Base-by-base conservation (phyloP, 2,329 filamentous ascomycete genomes). In the Aureobasidium sp. region DNA sequence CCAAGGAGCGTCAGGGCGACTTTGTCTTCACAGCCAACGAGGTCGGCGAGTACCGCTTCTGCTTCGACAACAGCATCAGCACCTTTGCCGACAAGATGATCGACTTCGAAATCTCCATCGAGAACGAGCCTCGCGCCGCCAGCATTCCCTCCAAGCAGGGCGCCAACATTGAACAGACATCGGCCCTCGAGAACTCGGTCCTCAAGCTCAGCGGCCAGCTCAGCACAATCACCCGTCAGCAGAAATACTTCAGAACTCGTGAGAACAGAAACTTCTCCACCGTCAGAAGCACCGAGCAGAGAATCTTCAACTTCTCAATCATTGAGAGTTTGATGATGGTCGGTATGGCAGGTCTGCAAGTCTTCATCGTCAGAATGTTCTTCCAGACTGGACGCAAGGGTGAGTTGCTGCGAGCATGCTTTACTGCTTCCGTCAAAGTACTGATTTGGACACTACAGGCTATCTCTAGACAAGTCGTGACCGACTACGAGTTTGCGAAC, bases 261-360 rank as follows among this genome's bases (percentile, higher is more conserved):
- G 94, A 99, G 82, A 99, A 99, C 83, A 85, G 94, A 65, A 99
- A 99, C 79, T 97, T 99, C 79, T 95, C 90, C 79, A 99, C 94
- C 10, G 94, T 99, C 70, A 84, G 90, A 75, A 97, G 92, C 79
- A 99, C 94, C 44, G 94, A 99, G 81, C 86, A 85, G 74, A 84
- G 94, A 66, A 99, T 99, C 71, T 91, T 97, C 80, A 97, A 97
- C 78, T 96, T 99, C 76, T 96, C 90, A 74, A 81, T 99, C 72
- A 88, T 97, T 69, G 94, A 99, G 80, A 89, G 90, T 67, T 82
- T 84, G 66, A 86, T 99, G 80, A 95, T 99, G 80, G 81, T 97
- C 66, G 89, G 87, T 64, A 99, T 99, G 95, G 94, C 93, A 48
- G 92, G 86, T 51, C 78, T 99, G 73, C 95, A 99, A 80, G 94